A percentile compares a stretch with the other conserved stretches of the same genome.
phyloP scores from a whole-genome alignment of 2,329 filamentous ascomycete genomes.

The Ceratocystis albifundus region DNA sequence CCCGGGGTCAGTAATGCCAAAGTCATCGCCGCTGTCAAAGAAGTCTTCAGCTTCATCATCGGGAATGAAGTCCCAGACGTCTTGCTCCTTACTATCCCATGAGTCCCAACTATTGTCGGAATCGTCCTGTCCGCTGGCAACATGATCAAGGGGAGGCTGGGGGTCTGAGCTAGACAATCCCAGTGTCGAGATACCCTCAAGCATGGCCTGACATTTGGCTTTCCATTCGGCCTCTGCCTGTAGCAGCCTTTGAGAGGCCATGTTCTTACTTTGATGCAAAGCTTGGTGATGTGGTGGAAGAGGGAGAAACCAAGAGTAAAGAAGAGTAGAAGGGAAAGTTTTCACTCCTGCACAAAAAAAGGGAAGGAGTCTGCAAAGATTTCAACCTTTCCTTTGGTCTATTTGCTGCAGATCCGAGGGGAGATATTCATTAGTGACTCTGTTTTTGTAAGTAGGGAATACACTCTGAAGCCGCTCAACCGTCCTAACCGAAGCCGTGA shows the following conservation, averaged over 20 bases:
- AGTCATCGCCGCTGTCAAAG: slow-evolving; percentile 28
- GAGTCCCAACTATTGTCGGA: slow-evolving; percentile 40
- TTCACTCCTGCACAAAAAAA: background rate
- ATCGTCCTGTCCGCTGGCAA: slow-evolving; percentile 40
- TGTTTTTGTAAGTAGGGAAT: no score
- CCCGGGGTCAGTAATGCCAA: slow-evolving; percentile 30
- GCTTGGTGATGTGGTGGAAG: background rate
- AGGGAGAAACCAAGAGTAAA: background rate
- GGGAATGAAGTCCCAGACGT: slow-evolving; percentile 88
- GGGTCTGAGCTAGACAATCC: slow-evolving; percentile 36
- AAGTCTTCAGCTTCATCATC: slow-evolving; percentile 55
- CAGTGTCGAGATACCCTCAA: slow-evolving; percentile 65
- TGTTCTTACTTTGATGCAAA: background rate
- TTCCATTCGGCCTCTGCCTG: slow-evolving; percentile 52
- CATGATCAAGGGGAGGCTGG: slow-evolving; percentile 27
- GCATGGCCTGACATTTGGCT: slow-evolving; percentile 74
- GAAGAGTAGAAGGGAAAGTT: background rate
- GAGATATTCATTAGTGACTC: background rate
- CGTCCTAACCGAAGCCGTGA: no score
- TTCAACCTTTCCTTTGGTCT: background rate
- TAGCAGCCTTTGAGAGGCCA: slow-evolving; percentile 15
- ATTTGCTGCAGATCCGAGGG: background rate
- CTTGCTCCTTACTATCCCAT: slow-evolving; percentile 55
- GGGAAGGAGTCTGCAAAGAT: background rate
- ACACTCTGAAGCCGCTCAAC: background rate